Conservation (phyloP, 108 stramenopile genomes). For the Nitzschia sp. region DNA sequence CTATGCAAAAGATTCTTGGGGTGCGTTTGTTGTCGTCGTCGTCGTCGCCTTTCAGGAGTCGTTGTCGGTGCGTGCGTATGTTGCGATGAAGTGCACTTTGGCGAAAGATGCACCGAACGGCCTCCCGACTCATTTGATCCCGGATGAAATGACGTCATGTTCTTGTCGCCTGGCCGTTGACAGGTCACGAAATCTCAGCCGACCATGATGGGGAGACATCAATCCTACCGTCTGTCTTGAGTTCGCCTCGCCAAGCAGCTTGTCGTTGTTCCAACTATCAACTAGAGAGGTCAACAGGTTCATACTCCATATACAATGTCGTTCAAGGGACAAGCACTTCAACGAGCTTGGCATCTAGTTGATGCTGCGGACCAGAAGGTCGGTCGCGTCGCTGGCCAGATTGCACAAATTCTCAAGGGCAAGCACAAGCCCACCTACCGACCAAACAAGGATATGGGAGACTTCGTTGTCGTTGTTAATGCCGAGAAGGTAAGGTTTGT, state of each 20-base stretch:
- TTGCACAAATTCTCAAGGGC: conserved; percentile 86
- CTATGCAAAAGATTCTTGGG: no score
- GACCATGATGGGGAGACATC: neutral
- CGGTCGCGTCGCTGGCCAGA: conserved; percentile 87
- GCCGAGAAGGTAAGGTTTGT: conserved; percentile 71
- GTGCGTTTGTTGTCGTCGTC: no score
- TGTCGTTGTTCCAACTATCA: no score
- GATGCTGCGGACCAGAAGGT: conserved; percentile 89
- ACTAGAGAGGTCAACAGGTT: neutral
- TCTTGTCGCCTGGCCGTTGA: neutral
- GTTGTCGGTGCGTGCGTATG: no score
- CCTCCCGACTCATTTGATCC: no score
- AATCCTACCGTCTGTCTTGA: no score
- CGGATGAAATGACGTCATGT: no score
- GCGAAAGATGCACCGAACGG: no score
- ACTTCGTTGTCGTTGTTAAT: conserved; percentile 91
- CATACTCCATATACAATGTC: conserved; percentile 45
- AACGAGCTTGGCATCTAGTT: conserved; percentile 88
- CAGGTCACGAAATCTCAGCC: neutral
- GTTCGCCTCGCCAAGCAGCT: no score
- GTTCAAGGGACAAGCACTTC: conserved; percentile 75
- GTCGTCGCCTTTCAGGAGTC: no score
- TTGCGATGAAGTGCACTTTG: no score
- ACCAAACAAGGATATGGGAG: conserved; percentile 92
- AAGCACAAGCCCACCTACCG: conserved; percentile 95